Evolutionary conservation across 305 asterid species (phyloP), one percentile per base, ranked within the genome.

Genomic region (Fraxinus velutina): DNA sequence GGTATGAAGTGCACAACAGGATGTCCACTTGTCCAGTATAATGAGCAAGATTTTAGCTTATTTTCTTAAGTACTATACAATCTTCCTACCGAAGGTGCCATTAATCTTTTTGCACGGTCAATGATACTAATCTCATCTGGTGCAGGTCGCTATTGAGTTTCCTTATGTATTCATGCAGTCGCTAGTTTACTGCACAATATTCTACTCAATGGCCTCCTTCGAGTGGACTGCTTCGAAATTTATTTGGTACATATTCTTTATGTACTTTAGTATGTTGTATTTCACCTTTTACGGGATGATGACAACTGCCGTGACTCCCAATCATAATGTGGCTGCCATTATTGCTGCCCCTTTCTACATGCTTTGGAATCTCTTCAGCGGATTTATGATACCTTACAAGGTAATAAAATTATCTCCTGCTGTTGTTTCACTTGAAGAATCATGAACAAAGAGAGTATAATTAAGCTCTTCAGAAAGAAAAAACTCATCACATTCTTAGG

Each of bases 331-430:
- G 64, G 97, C 98, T 21, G 94, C 97, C 82, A 89, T 95, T 78
- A 87, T 94, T 66, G 90, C 92, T 64, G 99, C 98, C 79, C 97
- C 98, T 30, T 94, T 94, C 88, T 95, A 94, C 88, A 94, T 94
- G 98, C 93, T 95, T 32, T 95, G 98, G 98, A 95, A 94, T 86
- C 97, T 95, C 87, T 95, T 95, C 90, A 89, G 97, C 50, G 99
- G 99, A 73, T 95, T 95, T 89, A 92, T 95, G 97, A 91, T 95
- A 60, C 97, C 99, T 68, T 93, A 93, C 89, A 93, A 92, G 98
- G 99, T 95, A 91, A 86, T 15, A 15, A 12, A 75, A 15, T 27
- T 71, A 32, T 71, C 76, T 71, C 76, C 76, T 5, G n/a, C 47
- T 32, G 24, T 33, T 72, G 42, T 72, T 6, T 33, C 47, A 33